Conservation (phyloP, 2,329 filamentous ascomycete species). For the Penicillium sp. region DNA sequence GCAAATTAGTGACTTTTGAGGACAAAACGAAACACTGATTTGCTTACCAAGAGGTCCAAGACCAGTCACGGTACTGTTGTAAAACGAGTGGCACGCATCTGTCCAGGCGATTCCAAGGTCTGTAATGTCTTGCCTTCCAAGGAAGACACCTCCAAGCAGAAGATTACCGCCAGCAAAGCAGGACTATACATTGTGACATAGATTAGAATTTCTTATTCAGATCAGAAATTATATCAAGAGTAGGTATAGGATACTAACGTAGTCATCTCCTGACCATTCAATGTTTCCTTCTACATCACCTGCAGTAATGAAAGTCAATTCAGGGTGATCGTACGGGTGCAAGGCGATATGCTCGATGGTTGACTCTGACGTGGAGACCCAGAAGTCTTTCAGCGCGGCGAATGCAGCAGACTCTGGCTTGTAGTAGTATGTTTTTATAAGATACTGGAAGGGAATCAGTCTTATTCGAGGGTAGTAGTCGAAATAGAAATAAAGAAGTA, state of each 20-base stretch:
- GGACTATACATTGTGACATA: conserved; percentile 9
- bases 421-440: conserved; percentile 23
- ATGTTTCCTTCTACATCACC: conserved; percentile 19
- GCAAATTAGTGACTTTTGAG: neutral
- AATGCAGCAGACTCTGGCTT: conserved; percentile 14
- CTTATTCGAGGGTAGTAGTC: neutral
- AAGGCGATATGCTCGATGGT: conserved; percentile 19
- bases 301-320: conserved; percentile 20
- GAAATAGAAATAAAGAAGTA: neutral
- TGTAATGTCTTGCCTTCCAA: conserved; percentile 23
- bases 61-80: conserved; percentile 24
- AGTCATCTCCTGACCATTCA: conserved; percentile 22
- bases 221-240: neutral
- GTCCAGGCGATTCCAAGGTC: conserved; percentile 23
- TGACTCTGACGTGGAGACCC: conserved; percentile 19
- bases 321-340: conserved; percentile 17
- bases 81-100: conserved; percentile 28
- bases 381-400: conserved; percentile 18
- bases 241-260: conserved; percentile 11
- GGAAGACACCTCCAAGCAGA: conserved; percentile 19
- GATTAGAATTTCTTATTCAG: neutral
- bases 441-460: conserved; percentile 15
- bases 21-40: neutral
- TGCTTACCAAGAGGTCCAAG: conserved; percentile 17
- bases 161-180: conserved; percentile 24